phyloP scores from a whole-genome alignment of 2,329 filamentous ascomycete species.

The Ascocoryne sarcoides region DNA sequence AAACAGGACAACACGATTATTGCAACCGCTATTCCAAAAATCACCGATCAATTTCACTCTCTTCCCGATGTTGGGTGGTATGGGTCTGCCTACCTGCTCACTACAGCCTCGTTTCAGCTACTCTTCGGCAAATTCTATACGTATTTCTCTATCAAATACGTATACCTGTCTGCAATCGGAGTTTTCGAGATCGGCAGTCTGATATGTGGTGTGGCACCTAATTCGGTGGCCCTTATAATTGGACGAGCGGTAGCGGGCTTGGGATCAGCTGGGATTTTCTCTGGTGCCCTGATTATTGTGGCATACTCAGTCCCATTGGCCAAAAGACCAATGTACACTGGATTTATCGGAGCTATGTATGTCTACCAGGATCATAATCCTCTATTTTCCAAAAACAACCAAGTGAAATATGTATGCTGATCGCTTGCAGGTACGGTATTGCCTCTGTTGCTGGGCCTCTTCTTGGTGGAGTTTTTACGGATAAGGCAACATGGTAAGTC shows the following conservation, averaged over 20 bases:
- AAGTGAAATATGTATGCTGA: neutral
- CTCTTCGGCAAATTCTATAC: slow-evolving; percentile 29
- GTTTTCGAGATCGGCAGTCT: slow-evolving; percentile 27
- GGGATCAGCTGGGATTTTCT: slow-evolving; percentile 31
- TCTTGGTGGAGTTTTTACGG: slow-evolving; percentile 26
- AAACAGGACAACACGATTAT: slow-evolving; percentile 28
- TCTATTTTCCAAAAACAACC: neutral
- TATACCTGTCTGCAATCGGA: slow-evolving; percentile 23
- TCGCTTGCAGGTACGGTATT: slow-evolving; percentile 13
- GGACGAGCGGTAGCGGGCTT: slow-evolving; percentile 27
- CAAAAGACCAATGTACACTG: slow-evolving; percentile 25
- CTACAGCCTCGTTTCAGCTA: slow-evolving; percentile 27
- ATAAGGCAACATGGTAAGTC: slow-evolving; percentile 27
- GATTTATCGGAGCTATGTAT: slow-evolving; percentile 25
- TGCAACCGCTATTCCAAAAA: slow-evolving; percentile 32
- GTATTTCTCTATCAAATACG: slow-evolving; percentile 27
- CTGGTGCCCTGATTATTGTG: slow-evolving; percentile 27
- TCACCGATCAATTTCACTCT: slow-evolving; percentile 32
- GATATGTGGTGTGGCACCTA: slow-evolving; percentile 25
- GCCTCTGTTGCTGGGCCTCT: slow-evolving; percentile 27
- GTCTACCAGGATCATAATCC: neutral
- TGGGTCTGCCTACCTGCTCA: slow-evolving; percentile 32
- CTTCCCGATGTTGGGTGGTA: slow-evolving; percentile 39
- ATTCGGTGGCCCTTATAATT: slow-evolving; percentile 25
- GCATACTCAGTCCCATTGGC: slow-evolving; percentile 21